Evolutionary conservation across 768 basidiomycete species (phyloP), one percentile per base, ranked within the genome.

Genomic region (Multifurca ochricompacta): DNA sequence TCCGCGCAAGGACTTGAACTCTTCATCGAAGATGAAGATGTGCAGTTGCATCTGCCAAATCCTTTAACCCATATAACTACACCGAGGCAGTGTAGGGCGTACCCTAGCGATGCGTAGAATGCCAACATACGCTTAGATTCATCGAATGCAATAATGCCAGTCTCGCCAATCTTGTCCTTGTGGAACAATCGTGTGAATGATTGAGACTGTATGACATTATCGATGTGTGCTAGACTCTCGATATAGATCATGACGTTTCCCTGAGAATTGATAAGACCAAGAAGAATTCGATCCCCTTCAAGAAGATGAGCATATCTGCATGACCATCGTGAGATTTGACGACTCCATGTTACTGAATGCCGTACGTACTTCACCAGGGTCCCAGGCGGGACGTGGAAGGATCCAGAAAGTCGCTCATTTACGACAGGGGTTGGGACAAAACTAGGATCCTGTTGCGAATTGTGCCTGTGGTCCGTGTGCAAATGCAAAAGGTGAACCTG

Each of bases 51-150:
- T 60, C 71, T 62, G 34, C 13, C n/a, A n/a, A 3, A 31, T 13
- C 3, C 11, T 23, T 7, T 6, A 37, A 48, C 21, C 23, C 19
- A 19, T n/a, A 4, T 30, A 6, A 11, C 9, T 9, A 18, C 3
- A 8, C 6, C 1, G 3, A 13, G 1, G 31, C 10, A 44, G 27
- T 13, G 36, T 41, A 46, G 6, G 23, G 50, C 59, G 2, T 23
- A 74, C 79, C 65, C 73, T 79, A 5, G 67, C 67, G 0, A 64
- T 6, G 73, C 69, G 51, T 77, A 75, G 0, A 82, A 51, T 0
- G 74, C 73, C 18, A 83, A 60, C 67, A 76, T 73, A 3, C 75
- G 72, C 57, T 74, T 77, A 16, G 68, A 64, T 59, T 83, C 80
- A 42, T 83, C 79, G 50, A 74, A 80, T 0, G 81, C 70, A 8